A percentile compares a stretch with the other conserved stretches of the same genome.
These are phyloP conservation scores for Borovskyia barvae DNA, from an alignment of 208 protist genomes.

Conservation along the genomic window DNA sequence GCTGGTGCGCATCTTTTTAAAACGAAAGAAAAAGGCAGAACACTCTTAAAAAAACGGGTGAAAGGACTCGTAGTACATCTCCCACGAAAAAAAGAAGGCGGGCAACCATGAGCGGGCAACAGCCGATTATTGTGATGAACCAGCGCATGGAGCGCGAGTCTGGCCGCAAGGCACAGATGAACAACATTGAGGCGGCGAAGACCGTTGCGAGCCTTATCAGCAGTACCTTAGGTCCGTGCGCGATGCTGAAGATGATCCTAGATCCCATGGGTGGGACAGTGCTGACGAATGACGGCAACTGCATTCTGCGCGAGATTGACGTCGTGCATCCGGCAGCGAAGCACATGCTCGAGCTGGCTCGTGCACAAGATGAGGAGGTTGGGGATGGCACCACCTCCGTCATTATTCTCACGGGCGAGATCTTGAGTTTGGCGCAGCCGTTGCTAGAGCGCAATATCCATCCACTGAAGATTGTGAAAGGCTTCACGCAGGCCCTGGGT, in stretches of 20 bases:
- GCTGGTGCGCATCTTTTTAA: too few species aligned
- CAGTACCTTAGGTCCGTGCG: slow-evolving; percentile 98
- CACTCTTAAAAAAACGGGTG: too few species aligned
- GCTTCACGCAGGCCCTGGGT: slow-evolving; percentile 95
- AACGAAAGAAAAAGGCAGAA: too few species aligned
- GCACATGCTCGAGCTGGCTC: slow-evolving; percentile 99
- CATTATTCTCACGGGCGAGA: slow-evolving; percentile 99
- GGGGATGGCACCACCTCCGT: slow-evolving; percentile 99
- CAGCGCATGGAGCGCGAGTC: slow-evolving; percentile 96
- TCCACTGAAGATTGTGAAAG: slow-evolving; percentile 98
- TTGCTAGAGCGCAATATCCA: slow-evolving; percentile 98
- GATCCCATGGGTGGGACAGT: slow-evolving; percentile 99
- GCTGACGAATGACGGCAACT: slow-evolving; percentile 99
- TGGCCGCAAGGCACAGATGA: slow-evolving; percentile 97
- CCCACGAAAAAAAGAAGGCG: neutral
- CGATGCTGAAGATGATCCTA: slow-evolving; percentile 99
- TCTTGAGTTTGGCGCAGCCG: slow-evolving; percentile 96
- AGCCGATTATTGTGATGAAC: slow-evolving; percentile 92
- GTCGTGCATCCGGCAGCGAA: slow-evolving; percentile 99
- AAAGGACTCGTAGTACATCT: too few species aligned
- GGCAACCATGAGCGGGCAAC: slow-evolving; percentile 55
- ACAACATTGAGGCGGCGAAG: slow-evolving; percentile 98
- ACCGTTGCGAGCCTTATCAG: slow-evolving; percentile 99
- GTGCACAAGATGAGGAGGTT: slow-evolving; percentile 99
- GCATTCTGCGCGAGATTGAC: slow-evolving; percentile 99